These are phyloP conservation scores for Epichloe gansuensis DNA, from an alignment of 2,329 filamentous ascomycete species.

Conservation along the genomic window DNA sequence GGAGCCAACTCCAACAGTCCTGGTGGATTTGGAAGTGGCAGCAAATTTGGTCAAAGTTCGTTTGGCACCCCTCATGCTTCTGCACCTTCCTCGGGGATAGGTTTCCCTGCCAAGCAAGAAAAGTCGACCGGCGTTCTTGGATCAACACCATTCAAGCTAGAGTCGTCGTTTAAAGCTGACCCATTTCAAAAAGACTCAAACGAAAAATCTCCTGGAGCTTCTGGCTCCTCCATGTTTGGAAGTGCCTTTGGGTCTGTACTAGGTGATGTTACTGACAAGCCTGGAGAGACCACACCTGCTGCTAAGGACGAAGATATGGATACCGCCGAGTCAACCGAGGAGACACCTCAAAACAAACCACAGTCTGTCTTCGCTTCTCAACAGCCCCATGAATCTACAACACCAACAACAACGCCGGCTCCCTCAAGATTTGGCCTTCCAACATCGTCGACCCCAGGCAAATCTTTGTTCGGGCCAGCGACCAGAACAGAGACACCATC, in stretches of 20 bases:
- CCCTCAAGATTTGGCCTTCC: constrained; percentile 32
- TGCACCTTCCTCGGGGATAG: constrained; percentile 12
- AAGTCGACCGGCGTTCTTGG: constrained; percentile 28
- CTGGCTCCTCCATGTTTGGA: constrained; percentile 44
- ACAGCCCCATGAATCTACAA: constrained; percentile 25
- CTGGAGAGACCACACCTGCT: constrained; percentile 20
- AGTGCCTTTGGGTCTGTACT: constrained; percentile 47
- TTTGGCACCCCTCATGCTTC: constrained; percentile 17
- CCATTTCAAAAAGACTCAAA: constrained; percentile 46
- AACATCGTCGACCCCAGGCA: constrained; percentile 20
- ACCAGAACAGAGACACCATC: constrained; percentile 15
- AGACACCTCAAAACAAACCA: constrained; percentile 25
- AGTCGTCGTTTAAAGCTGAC: constrained; percentile 54
- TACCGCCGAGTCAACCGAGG: constrained; percentile 18
- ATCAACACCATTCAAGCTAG: constrained; percentile 51
- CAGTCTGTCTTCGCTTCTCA: constrained; percentile 18
- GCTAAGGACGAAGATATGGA: constrained; percentile 43
- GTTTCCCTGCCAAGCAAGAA: constrained; percentile 16
- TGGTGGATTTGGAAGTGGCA: constrained; percentile 24
- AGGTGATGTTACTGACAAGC: constrained; percentile 29
- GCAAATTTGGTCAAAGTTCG: constrained; percentile 23
- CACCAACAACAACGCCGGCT: constrained; percentile 39
- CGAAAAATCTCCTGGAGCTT: constrained; percentile 30
- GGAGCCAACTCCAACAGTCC: constrained; percentile 21
- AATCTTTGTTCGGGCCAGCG: constrained; percentile 23